Percentiles rank a stretch among this genome's conserved stretches.
These are phyloP conservation scores for Phaeomoniella chlamydospora DNA, from an alignment of 2,329 filamentous ascomycete genomes.

Conservation along the genomic window DNA sequence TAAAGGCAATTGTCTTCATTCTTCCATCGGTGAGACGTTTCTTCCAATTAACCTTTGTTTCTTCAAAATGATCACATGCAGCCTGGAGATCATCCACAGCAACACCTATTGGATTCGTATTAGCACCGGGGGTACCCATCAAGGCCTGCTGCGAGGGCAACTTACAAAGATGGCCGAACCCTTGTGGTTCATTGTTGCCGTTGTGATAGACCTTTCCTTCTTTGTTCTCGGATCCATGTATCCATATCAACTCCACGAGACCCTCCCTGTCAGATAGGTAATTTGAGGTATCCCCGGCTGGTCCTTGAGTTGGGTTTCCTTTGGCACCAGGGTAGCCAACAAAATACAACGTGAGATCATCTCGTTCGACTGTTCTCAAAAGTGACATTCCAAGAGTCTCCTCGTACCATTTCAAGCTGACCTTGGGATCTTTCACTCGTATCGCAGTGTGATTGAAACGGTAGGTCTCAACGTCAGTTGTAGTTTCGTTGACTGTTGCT, in stretches of 20 bases:
- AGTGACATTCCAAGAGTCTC: slow-evolving; percentile 82
- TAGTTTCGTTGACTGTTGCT: slow-evolving; percentile 55
- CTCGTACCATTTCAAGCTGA: slow-evolving; percentile 66
- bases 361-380: slow-evolving; percentile 46
- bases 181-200: slow-evolving; percentile 81
- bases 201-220: slow-evolving; percentile 82
- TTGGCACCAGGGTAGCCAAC: slow-evolving; percentile 58
- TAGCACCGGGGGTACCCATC: neutral
- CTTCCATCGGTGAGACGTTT: slow-evolving; percentile 83
- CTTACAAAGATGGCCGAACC: slow-evolving; percentile 85
- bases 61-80: slow-evolving; percentile 76
- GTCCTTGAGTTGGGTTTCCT: slow-evolving; percentile 34
- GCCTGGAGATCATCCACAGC: slow-evolving; percentile 79
- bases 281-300: slow-evolving; percentile 38
- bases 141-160: slow-evolving; percentile 7
- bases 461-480: slow-evolving; percentile 63
- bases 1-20: slow-evolving; percentile 60
- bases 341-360: slow-evolving; percentile 84
- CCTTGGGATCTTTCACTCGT: slow-evolving; percentile 69
- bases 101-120: slow-evolving; percentile 36
- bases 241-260: slow-evolving; percentile 80
- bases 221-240: slow-evolving; percentile 58
- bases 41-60: slow-evolving; percentile 74
- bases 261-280: slow-evolving; percentile 60
- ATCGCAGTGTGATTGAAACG: slow-evolving; percentile 62